Conservation (phyloP, 1,139 yeast genomes). For the Taphrina communis region DNA sequence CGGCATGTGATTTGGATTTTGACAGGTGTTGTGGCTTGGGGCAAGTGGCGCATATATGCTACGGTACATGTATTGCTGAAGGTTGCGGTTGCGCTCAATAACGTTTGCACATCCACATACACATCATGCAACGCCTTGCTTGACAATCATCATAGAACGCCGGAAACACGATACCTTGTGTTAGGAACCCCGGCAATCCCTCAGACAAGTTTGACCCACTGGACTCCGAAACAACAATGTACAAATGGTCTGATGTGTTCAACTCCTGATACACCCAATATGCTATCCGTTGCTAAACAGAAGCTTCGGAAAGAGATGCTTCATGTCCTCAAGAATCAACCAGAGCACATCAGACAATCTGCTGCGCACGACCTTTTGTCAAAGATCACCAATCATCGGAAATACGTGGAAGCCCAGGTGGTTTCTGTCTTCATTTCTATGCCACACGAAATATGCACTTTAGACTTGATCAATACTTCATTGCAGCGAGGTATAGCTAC, state of each 20-base stretch:
- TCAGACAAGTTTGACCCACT: too few species aligned
- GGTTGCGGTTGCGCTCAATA: background rate
- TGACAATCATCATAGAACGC: too few species aligned
- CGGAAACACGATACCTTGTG: too few species aligned
- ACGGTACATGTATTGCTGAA: background rate
- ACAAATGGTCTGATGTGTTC: too few species aligned
- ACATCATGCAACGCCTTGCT: too few species aligned
- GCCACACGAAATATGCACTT: conserved; percentile 20
- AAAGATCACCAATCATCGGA: background rate
- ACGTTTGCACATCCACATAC: background rate
- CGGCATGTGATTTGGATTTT: background rate
- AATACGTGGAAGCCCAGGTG: background rate
- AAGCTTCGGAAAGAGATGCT: background rate
- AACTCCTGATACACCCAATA: background rate
- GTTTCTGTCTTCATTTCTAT: conserved; percentile 18
- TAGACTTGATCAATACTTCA: background rate
- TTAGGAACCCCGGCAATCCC: too few species aligned
- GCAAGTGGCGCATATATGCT: conserved; percentile 5
- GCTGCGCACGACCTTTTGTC: background rate
- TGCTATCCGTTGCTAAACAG: conserved; percentile 1
- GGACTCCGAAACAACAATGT: too few species aligned
- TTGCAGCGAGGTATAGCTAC: background rate
- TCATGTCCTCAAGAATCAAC: background rate
- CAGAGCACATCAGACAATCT: background rate
- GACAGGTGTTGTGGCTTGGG: background rate